Evolutionary conservation across 129 eudicot genomes (phyloP).

Genomic region (Gnaphalium uliginosum): DNA sequence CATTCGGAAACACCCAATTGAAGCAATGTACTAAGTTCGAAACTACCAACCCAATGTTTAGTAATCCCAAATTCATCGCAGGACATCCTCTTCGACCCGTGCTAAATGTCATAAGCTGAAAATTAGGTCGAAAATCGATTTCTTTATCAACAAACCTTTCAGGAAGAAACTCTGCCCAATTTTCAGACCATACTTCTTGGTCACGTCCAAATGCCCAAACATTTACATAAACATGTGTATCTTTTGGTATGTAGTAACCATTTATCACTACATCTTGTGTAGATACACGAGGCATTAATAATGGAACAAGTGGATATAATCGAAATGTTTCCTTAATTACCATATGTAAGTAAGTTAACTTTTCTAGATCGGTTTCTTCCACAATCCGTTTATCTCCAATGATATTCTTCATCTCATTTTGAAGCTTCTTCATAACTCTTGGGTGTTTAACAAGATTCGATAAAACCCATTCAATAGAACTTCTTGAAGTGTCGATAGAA

Average conservation of each 20-base stretch:
- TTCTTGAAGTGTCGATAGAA: conserved; percentile 31
- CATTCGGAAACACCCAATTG: not conserved
- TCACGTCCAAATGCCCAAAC: not conserved
- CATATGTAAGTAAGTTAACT: not conserved
- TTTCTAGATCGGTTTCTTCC: not conserved
- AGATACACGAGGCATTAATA: not conserved
- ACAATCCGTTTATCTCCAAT: not conserved
- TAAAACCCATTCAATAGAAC: conserved; percentile 36
- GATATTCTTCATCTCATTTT: conserved; percentile 30
- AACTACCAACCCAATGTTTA: not conserved
- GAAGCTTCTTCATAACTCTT: conserved; percentile 31
- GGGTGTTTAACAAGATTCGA: conserved; percentile 41
- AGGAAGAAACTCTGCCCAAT: not conserved
- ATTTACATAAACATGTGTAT: not conserved
- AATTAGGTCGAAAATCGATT: not conserved
- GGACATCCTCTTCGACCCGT: conserved; percentile 4
- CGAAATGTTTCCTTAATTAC: conserved; percentile 42
- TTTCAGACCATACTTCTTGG: not conserved
- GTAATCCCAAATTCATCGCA: not conserved
- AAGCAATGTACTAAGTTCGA: not conserved
- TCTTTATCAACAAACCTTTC: not conserved
- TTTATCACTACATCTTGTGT: not conserved
- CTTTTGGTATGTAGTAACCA: not conserved
- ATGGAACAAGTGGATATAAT: conserved; percentile 33
- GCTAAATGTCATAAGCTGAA: not conserved